phyloP scores from a whole-genome alignment of 129 eudicot species.

The Erigeron canadensis region DNA sequence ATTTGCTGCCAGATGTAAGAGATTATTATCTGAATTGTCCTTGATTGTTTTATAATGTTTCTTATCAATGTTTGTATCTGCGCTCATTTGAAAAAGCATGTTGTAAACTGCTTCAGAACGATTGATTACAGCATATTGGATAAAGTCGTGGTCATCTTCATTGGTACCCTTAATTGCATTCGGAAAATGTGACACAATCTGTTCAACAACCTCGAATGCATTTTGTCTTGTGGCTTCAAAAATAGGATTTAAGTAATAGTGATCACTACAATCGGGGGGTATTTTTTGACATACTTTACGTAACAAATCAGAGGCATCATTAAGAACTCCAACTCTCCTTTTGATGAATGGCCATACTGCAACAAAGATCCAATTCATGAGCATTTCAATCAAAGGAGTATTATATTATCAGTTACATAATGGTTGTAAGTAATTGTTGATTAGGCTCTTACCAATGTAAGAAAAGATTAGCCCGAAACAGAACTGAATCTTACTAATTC shows the following conservation, averaged over 20 bases:
- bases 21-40: neutral
- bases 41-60: neutral
- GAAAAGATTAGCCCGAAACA: too few species aligned
- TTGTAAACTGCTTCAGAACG: neutral
- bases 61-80: neutral
- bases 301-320: too few species aligned
- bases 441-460: too few species aligned
- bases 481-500: too few species aligned
- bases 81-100: neutral
- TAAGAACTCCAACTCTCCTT: too few species aligned
- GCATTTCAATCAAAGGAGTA: too few species aligned
- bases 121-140: neutral
- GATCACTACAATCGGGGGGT: too few species aligned
- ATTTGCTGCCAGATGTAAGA: neutral
- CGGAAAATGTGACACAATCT: neutral
- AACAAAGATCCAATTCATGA: too few species aligned
- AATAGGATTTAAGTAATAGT: neutral
- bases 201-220: neutral
- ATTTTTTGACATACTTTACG: too few species aligned
- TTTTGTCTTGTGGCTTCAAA: neutral
- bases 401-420: too few species aligned
- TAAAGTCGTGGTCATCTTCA: neutral
- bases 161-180: neutral
- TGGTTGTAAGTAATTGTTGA: too few species aligned
- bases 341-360: too few species aligned